These are phyloP conservation scores for Iris pallida DNA, from an alignment of 116 monocot genomes.

Conservation along the genomic window DNA sequence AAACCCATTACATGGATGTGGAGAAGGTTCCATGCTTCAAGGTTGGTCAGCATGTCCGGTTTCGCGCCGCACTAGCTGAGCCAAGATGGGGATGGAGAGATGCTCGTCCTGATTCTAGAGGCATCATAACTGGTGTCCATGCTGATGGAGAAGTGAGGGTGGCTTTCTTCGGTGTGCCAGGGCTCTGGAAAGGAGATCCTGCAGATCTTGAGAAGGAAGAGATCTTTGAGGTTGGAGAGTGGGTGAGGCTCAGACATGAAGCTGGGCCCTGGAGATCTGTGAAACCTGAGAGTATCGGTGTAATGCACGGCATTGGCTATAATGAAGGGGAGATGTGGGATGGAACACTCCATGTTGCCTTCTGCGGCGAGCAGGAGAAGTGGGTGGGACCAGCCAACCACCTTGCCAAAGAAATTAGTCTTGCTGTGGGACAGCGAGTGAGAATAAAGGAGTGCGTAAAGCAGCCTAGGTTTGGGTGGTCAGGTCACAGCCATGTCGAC, in stretches of 20 bases:
- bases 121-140: conserved; percentile 73
- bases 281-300: conserved; percentile 75
- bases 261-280: conserved; percentile 56
- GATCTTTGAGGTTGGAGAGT: conserved; percentile 78
- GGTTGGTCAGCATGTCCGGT: conserved; percentile 65
- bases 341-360: conserved; percentile 75
- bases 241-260: conserved; percentile 69
- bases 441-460: conserved; percentile 61
- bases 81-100: conserved; percentile 99
- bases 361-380: conserved; percentile 91
- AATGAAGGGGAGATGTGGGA: conserved; percentile 59
- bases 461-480: conserved; percentile 96
- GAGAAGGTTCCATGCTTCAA: conserved; percentile 78
- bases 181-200: conserved; percentile 87
- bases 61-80: conserved; percentile 63
- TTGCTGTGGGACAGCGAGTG: conserved; percentile 60
- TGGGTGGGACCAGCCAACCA: conserved; percentile 70
- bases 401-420: conserved; percentile 39
- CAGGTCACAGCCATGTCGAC: conserved; percentile 68
- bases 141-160: conserved; percentile 91
- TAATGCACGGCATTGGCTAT: conserved; percentile 81
- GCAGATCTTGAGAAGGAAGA: conserved; percentile 89
- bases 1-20: conserved; percentile 85
- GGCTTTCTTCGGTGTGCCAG: conserved; percentile 58
- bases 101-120: conserved; percentile 69